Conservation (phyloP, 192 early-diverging fungal genomes). For the Helicostylum pulchrum region DNA sequence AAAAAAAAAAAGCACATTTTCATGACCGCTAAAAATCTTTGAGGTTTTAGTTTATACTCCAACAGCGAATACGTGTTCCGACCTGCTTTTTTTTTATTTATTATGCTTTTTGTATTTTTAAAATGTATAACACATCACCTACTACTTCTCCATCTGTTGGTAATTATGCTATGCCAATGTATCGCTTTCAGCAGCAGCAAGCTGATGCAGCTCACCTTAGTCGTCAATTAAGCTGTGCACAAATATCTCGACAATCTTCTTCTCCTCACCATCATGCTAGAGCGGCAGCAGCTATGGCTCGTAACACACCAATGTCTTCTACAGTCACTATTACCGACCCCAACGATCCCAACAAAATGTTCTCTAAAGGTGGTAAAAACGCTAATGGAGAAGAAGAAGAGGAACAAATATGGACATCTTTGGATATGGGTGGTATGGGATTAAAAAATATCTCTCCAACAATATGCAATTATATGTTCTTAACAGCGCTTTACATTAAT, state of each 20-base stretch:
- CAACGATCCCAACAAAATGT: constrained; percentile 49
- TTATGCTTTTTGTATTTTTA: no score
- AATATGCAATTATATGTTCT: constrained; percentile 80
- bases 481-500: constrained; percentile 92
- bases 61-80: no score
- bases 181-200: constrained; percentile 7
- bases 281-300: constrained; percentile 77
- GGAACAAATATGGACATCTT: constrained; percentile 67
- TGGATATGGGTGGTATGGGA: constrained; percentile 96
- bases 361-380: constrained; percentile 17
- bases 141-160: constrained; percentile 9
- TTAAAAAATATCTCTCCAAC: constrained; percentile 74
- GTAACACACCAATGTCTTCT: constrained; percentile 51
- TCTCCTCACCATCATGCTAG: constrained; percentile 90
- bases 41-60: no score
- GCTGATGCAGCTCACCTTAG: constrained; percentile 53
- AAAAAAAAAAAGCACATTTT: no score
- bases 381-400: background rate
- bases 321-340: constrained; percentile 54
- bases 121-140: constrained; percentile 3
- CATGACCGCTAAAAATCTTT: no score
- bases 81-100: no score
- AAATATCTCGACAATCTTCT: constrained; percentile 70
- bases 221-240: constrained; percentile 69
- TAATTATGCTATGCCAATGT: constrained; percentile 8